Base-by-base conservation (phyloP, 768 basidiomycete species). In the Amanita pseudoporphyria region DNA sequence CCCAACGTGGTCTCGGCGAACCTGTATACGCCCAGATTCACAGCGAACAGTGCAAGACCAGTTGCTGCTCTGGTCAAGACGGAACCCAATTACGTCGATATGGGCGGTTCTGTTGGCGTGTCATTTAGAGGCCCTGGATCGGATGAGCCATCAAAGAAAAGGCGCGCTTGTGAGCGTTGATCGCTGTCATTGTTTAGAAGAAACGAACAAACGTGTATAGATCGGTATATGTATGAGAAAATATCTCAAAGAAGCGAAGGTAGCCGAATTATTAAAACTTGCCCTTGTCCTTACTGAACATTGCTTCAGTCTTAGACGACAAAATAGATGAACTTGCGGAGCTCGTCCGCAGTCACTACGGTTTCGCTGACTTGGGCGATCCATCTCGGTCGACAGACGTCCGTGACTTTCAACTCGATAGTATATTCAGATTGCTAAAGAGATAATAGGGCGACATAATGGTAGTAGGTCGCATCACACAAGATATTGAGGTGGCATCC, bases 171-270 rank as follows among this genome's bases (percentile, higher is more conserved):
- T 87, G 61, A 71, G 81, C 66, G 9, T 33, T 53, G 18, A 31
- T 43, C 18, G 28, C 19, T 12, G 4, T 39, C 22, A 40, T n/a
- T 30, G 13, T 42, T 48, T 9, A 41, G 21, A 21, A 22, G 33
- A 6, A 37, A 21, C 46, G 22, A 55, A 42, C 32, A 40, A 10
- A 7, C 12, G 18, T 21, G 33, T 32, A 21, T 56, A 89, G 86
- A 84, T 73, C 78, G 87, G 24, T 98, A 97, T 63, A 94, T 95
- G 93, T 92, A 87, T 59, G 93, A 97, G 64, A 92, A 89, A 67
- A 73, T 86, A 21, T 79, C 80, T 1, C 87, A 88, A 59, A 72
- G 93, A 40, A 84, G 89, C 53, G 85, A 85, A 73, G 82, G 92
- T 90, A 56, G 43, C 63, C 57, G 9, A 14, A 9, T 32, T 13